Evolutionary conservation across 2,329 filamentous ascomycete species (phyloP).

Genomic region (Tympanopsis confertula): DNA sequence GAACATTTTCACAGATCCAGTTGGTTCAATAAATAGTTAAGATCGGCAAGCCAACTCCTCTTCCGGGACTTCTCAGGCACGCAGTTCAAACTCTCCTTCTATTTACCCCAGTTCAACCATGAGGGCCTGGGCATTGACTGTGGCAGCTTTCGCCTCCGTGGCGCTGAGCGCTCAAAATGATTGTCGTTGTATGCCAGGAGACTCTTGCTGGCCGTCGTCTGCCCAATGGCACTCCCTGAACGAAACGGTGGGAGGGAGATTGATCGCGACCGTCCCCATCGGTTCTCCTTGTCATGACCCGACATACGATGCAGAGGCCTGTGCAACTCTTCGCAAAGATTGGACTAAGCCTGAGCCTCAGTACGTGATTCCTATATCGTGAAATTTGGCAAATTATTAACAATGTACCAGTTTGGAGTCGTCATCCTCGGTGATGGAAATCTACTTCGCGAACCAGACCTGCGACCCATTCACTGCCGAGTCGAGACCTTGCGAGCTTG

Average conservation of each 20-base stretch:
- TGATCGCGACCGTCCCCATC: conserved; percentile 35
- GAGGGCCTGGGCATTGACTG: not conserved
- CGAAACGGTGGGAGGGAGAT: conserved; percentile 29
- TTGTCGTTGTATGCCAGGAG: conserved; percentile 36
- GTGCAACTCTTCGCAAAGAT: conserved; percentile 16
- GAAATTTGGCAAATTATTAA: conserved; percentile 1
- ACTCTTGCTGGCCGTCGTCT: conserved; percentile 33
- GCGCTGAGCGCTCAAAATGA: not conserved
- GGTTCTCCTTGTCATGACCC: conserved; percentile 30
- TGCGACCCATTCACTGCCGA: conserved; percentile 7
- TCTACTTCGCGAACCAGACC: conserved; percentile 13
- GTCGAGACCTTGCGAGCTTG: conserved; percentile 18
- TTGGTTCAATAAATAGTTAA: too few species aligned
- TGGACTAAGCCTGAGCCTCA: conserved; percentile 26
- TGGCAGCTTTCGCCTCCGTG: not conserved
- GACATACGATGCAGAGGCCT: conserved; percentile 23
- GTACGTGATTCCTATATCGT: conserved; percentile 9
- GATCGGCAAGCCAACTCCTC: too few species aligned
- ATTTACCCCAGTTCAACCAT: not conserved
- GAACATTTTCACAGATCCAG: too few species aligned
- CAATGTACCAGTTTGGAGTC: conserved; percentile 15
- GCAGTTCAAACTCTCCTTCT: too few species aligned
- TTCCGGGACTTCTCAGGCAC: too few species aligned
- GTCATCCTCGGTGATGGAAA: conserved; percentile 20
- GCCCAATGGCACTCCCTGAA: conserved; percentile 32